Evolutionary conservation across 768 basidiomycete genomes (phyloP).

Genomic region (Crassisporium funariophilum): DNA sequence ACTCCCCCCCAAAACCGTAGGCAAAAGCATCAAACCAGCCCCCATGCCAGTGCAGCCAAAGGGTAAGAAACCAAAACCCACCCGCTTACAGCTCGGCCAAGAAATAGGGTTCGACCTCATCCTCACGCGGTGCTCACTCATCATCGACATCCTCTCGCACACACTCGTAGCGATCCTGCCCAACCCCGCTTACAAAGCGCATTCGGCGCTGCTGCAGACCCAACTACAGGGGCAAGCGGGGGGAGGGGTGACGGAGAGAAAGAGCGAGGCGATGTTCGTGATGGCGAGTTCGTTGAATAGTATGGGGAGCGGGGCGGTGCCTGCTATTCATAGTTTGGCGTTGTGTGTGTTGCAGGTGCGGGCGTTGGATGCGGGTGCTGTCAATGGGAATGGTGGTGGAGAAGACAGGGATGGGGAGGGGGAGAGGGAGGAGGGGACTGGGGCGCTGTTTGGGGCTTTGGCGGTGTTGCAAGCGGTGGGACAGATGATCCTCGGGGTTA

Average conservation of each 20-base stretch:
- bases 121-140: constrained; percentile 60
- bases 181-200: constrained; percentile 39
- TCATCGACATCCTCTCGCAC: constrained; percentile 69
- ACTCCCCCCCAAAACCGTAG: too few relatives aligned
- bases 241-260: too few relatives aligned
- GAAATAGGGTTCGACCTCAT: constrained; percentile 75
- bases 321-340: constrained; percentile 74
- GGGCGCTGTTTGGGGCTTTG: constrained; percentile 71
- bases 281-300: constrained; percentile 58
- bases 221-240: too few relatives aligned
- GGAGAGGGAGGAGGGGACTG: constrained; percentile 34
- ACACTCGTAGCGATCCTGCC: constrained; percentile 57
- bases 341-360: constrained; percentile 59
- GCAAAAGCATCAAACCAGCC: too few relatives aligned
- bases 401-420: constrained; percentile 17
- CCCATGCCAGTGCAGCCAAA: too few relatives aligned
- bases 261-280: constrained; percentile 58
- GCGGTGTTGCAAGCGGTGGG: constrained; percentile 71
- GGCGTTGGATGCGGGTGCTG: constrained; percentile 30
- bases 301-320: constrained; percentile 67
- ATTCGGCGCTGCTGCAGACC: too few relatives aligned
- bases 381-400: constrained; percentile 14
- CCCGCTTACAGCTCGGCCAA: constrained; percentile 53
- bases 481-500: constrained; percentile 62
- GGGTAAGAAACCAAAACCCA: constrained; percentile 45